Percentiles rank a stretch among this genome's conserved stretches.
Conservation (phyloP, 2,329 filamentous ascomycete species). For the Mycocentrospora acerina region DNA sequence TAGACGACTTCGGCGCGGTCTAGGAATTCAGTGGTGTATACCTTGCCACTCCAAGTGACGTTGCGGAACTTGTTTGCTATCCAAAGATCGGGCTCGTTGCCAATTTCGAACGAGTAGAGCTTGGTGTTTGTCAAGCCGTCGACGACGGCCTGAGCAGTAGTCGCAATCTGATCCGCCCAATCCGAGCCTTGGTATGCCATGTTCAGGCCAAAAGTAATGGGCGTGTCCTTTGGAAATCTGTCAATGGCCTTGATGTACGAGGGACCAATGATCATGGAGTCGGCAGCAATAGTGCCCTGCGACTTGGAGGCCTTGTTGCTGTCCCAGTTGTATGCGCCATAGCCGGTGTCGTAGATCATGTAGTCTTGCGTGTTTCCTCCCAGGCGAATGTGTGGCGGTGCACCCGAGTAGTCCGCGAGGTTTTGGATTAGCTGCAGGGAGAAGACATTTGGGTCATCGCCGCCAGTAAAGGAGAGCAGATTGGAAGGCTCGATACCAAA, state of each 20-base stretch:
- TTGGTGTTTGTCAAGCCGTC: constrained; percentile 42
- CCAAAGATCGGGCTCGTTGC: constrained; percentile 48
- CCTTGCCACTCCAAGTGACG: constrained; percentile 46
- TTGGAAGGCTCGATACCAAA: constrained; percentile 57
- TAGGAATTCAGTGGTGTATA: constrained; percentile 51
- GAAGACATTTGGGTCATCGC: constrained; percentile 44
- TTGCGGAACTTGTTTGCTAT: constrained; percentile 49
- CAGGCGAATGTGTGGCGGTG: constrained; percentile 51
- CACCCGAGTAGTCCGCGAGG: constrained; percentile 52
- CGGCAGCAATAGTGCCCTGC: constrained; percentile 45
- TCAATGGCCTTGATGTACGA: constrained; percentile 52
- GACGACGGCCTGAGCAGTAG: constrained; percentile 44
- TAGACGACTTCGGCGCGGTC: constrained; percentile 48
- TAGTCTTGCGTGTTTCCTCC: constrained; percentile 57
- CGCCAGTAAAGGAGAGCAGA: constrained; percentile 54
- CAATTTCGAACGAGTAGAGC: constrained; percentile 47
- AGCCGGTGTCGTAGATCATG: constrained; percentile 47
- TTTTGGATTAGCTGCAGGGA: constrained; percentile 53
- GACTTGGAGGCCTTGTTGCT: constrained; percentile 43
- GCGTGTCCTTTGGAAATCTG: constrained; percentile 53
- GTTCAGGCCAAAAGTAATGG: constrained; percentile 54
- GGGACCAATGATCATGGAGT: constrained; percentile 51
- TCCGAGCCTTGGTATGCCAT: constrained; percentile 50
- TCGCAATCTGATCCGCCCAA: constrained; percentile 47
- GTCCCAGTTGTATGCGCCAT: constrained; percentile 41